Evolutionary conservation across 2,329 filamentous ascomycete species (phyloP), one percentile per base, ranked within the genome.

Genomic region (Ceratocystis diversiconidia): DNA sequence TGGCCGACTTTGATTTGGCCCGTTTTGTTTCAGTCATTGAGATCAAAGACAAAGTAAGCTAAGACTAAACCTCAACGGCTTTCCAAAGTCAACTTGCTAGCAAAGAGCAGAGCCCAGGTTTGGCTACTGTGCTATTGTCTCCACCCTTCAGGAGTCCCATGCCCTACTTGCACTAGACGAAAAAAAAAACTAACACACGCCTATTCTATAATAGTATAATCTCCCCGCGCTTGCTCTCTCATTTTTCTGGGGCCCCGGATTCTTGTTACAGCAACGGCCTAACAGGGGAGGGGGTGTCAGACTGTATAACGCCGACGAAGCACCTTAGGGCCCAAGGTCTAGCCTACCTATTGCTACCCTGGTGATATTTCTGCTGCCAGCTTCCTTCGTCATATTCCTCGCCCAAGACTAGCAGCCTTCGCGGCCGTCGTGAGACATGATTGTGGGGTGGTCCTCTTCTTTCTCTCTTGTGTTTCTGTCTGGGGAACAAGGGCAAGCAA

Each of bases 221-320:
- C 48, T 5, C 22, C 2, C 46, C 12, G 15, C 55, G 8, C 48
- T 41, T 41, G 36, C 36, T 41, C 36, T 41, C 48, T 25, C 55
- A 6, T n/a, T 36, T 30, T 59, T 59, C 55, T 59, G 55, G 55
- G 55, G 55, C 55, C 55, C 55, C 55, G 10, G 55, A 59, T 59
- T 59, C 55, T 32, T 59, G 55, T 10, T 25, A 59, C n/a, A 19
- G 32, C 55, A 36, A 59, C 55, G 55, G 55, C 25, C 17, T n/a
- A 52, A 52, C 48, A 52, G 22, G 19, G 46, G 46, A 50, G 19
- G 6, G 25, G 5, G 25, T 25, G 8, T 22, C 3, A 52, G 36
- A 52, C 19, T 6, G 3, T 52, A 6, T 10, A 52, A 52, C 48
- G 25, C 19, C 48, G 25, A 28, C 28, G 55, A 59, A 8, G 55